Base-by-base conservation (phyloP, 345 rosid genomes). In the Boechera stricta region DNA sequence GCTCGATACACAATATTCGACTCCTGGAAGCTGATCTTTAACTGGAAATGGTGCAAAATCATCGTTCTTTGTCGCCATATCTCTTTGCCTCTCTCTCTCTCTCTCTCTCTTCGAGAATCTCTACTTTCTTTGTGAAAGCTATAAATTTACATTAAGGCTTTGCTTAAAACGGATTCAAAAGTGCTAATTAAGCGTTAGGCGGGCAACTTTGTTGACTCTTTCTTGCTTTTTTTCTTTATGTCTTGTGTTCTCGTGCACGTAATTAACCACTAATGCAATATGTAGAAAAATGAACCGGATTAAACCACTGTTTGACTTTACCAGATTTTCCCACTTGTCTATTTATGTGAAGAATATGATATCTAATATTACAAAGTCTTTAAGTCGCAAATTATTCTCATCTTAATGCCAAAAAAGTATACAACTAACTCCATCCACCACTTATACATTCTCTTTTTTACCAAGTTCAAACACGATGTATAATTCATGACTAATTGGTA, bases 11-110 rank as follows among this genome's bases (percentile, higher is more conserved):
- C 97, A 92, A 74, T 64, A 81, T 36, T 90, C 95, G 32, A 94
- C 83, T 60, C 92, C 97, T 2, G 97, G 97, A 36, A 90, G 97
- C 86, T 94, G 97, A 56, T 89, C 94, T 75, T 86, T 92, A 51
- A 87, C 76, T 1, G 98, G 98, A 80, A 84, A 86, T 0, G 98
- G 97, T 38, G 79, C 83, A 68, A 88, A 86, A 71, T 89, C 98
- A 53, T 89, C 97, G 2, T 2, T 77, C 74, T 89, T 88, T 1
- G 72, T 81, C n/a, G 81, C 84, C 88, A 83, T 82, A 61, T 16
- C 16, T 70, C 74, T 60, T 36, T 70, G 61, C 39, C 45, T 53
- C 6, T 69, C 47, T 35, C 12, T 16, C 16, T 18, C 47, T 41
- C 4, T 62, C 3, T 4, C 24, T 44, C 26, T 33, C 60, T 60